Base-by-base conservation (phyloP, 2,329 filamentous ascomycete genomes). In the Myriosclerotinia duriaeana region DNA sequence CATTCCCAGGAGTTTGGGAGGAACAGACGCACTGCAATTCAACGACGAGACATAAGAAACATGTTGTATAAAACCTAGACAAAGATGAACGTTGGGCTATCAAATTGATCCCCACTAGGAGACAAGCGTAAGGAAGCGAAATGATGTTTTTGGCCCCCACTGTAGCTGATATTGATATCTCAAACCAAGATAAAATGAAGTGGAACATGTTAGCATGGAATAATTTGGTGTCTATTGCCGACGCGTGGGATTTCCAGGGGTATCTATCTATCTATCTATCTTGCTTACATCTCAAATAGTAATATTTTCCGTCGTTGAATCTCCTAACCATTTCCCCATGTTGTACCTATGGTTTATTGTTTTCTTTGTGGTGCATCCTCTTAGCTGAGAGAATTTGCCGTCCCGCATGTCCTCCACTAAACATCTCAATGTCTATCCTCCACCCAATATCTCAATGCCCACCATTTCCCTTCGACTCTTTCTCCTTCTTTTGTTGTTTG, bases 401-500 rank as follows among this genome's bases (percentile, higher is more conserved):
- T 48, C n/a, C 17, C 20, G 20, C 15, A 60, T 22, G 11, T 60
- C 3, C 6, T 12, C 30, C 8, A 40, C 20, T 17, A 12, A 50
- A 26, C 15, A 38, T 36, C 34, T 65, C 34, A 52, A 59, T 65
- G 53, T 36, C 26, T 11, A 12, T 22, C 55, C 22, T 50, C 11
- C 12, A 12, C 20, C 6, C 11, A 50, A 38, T 9, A 38, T 38
- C 44, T 65, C 36, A 65, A 53, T 65, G 46, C 2, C 46, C 63
- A n/a, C 22, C 44, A 36, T 52, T 60, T 17, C 40, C 59, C 40
- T 66, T 66, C 2, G 22, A 38, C 54, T 79, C 79, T 74, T 79
- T 78, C 71, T 78, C 77, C 67, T 71, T 75, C 73, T 71, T 78
- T 78, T 82, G 80, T 70, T 76, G 76, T 53, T 74, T 78, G 34